Evolutionary conservation across 345 rosid genomes (phyloP).

Genomic region (Crucihimalaya himalaica): DNA sequence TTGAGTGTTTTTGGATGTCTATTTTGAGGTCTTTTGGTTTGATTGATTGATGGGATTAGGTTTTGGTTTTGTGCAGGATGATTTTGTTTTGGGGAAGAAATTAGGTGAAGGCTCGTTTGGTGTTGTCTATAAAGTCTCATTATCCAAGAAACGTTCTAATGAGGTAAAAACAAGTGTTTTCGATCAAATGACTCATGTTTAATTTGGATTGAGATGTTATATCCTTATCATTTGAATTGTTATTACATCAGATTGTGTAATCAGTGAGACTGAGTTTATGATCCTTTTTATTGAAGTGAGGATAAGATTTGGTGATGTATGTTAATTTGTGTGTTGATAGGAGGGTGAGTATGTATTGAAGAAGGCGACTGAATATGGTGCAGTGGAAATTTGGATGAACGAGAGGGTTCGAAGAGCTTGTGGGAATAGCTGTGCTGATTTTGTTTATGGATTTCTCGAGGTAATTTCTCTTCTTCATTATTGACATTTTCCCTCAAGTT

Average conservation of each 20-base stretch:
- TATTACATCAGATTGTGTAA: neutral
- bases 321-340: slow-evolving; percentile 39
- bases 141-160: slow-evolving; percentile 63
- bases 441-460: slow-evolving; percentile 88
- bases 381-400: slow-evolving; percentile 98
- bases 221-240: neutral
- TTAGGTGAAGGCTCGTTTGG: slow-evolving; percentile 98
- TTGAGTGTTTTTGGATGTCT: neutral
- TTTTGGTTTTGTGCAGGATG: slow-evolving; percentile 60
- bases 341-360: slow-evolving; percentile 86
- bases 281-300: neutral
- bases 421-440: slow-evolving; percentile 92
- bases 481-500: neutral
- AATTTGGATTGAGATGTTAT: neutral
- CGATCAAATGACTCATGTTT: slow-evolving; percentile 2
- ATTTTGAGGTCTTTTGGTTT: neutral
- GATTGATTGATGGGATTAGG: slow-evolving; percentile 15
- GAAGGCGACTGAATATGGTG: slow-evolving; percentile 96
- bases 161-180: slow-evolving; percentile 50
- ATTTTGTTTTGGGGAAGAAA: slow-evolving; percentile 91
- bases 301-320: neutral
- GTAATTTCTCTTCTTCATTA: slow-evolving; percentile 40
- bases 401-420: slow-evolving; percentile 97
- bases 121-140: slow-evolving; percentile 74
- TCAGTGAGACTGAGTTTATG: neutral